Base-by-base conservation (phyloP, 2,329 filamentous ascomycete genomes). In the Didymella lethalis region DNA sequence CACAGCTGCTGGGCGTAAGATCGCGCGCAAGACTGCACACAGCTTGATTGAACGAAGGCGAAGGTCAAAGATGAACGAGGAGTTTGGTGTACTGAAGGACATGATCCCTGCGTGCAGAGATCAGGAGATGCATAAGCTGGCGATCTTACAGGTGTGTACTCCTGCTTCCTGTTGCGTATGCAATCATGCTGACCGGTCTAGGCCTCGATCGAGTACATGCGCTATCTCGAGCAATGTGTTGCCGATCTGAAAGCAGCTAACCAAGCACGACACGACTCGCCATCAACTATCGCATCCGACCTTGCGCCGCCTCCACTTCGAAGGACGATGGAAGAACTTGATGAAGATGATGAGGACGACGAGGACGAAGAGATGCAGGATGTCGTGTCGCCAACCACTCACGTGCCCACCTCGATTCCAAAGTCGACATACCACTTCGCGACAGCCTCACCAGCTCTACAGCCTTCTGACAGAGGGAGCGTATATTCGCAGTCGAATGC, bases 51-150 rank as follows among this genome's bases (percentile, higher is more conserved):
- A 99, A 80, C 84, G 95, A 45, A 83, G 94, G 57, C 83, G 95
- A 69, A 84, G 95, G 62, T 96, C 92, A 12, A 99, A 98, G 82
- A 99, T 98, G 94, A 98, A 99, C 68, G 94, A 98, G 76, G 95
- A 98, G 79, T 98, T 98, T 80, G 90, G 88, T 2, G 90, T 96
- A 16, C 80, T 98, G 65, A 98, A 98, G 79, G 86, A 90, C 69
- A 93, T 99, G 91, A 96, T 98, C 57, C 95, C 95, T 0, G 94
- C 95, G 2, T 98, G 95, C 77, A 88, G 86, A n/a, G 93, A 93
- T 7, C 86, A 89, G 66, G 94, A 98, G 72, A 98, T 98, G 95
- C 95, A 98, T 78, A 99, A 99, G 79, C 81, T 98, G 57, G 93
- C 93, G 16, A 97, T 98, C 67, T 80, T 98, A 49, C 93, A 97